phyloP scores from a whole-genome alignment of 2,329 filamentous ascomycete species.

The Sporothrix variecibatus region DNA sequence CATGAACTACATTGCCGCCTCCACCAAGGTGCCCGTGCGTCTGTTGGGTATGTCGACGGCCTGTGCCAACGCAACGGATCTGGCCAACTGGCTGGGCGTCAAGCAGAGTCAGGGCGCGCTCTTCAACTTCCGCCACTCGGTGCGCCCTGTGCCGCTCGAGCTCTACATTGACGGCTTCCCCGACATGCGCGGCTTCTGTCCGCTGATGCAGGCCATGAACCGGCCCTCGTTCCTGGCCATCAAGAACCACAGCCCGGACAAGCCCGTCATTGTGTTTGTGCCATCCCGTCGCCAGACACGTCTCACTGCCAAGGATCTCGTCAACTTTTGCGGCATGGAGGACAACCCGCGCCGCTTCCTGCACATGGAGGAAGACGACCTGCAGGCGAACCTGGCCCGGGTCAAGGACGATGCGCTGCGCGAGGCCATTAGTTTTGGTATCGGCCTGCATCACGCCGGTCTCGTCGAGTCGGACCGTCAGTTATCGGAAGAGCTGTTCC shows the following conservation, averaged over 20 bases:
- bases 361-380: conserved; percentile 90
- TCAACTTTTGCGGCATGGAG: conserved; percentile 98
- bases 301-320: conserved; percentile 91
- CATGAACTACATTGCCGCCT: conserved; percentile 98
- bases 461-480: conserved; percentile 92
- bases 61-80: conserved; percentile 90
- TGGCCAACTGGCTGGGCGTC: conserved; percentile 95
- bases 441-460: conserved; percentile 95
- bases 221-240: conserved; percentile 94
- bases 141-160: conserved; percentile 91
- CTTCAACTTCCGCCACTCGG: conserved; percentile 97
- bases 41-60: conserved; percentile 99
- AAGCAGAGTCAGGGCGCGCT: conserved; percentile 70
- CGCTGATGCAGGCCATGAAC: conserved; percentile 99
- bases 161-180: conserved; percentile 98
- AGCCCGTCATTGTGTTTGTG: conserved; percentile 98
- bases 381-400: conserved; percentile 80
- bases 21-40: conserved; percentile 84
- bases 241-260: conserved; percentile 92
- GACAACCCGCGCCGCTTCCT: conserved; percentile 94
- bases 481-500: conserved; percentile 88
- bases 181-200: conserved; percentile 91
- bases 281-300: conserved; percentile 93
- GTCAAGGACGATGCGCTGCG: conserved; percentile 92
- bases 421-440: conserved; percentile 95